These are phyloP conservation scores for Suhomyces yuchorum DNA, from an alignment of 1,139 yeast species.

Conservation along the genomic window DNA sequence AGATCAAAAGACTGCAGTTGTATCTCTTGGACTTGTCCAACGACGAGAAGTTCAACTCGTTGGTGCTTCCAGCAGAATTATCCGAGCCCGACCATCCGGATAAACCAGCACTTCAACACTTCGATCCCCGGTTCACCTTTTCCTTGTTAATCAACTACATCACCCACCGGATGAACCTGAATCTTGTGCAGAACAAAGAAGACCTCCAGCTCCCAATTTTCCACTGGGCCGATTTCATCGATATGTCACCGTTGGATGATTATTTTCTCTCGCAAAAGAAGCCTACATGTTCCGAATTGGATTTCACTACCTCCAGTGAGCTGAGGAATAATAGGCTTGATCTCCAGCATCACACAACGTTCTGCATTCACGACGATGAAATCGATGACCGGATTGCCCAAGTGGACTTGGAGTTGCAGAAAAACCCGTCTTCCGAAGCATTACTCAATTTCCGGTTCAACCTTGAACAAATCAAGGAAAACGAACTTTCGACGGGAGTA, in stretches of 20 bases:
- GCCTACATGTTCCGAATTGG: conserved; percentile 26
- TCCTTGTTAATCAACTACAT: conserved; percentile 29
- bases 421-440: neutral
- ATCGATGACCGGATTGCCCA: conserved; percentile 16
- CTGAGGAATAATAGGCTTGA: conserved; percentile 23
- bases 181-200: neutral
- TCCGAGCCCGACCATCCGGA: conserved; percentile 12
- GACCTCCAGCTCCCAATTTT: conserved; percentile 27
- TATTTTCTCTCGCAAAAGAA: conserved; percentile 21
- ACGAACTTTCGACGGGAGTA: conserved; percentile 32
- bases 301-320: conserved; percentile 21
- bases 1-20: conserved; percentile 2
- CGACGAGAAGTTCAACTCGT: conserved; percentile 11
- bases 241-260: conserved; percentile 29
- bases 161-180: conserved; percentile 1
- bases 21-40: conserved; percentile 11
- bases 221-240: conserved; percentile 43
- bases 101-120: conserved; percentile 23
- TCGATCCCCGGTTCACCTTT: conserved; percentile 39
- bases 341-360: conserved; percentile 21
- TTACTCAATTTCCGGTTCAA: conserved; percentile 8
- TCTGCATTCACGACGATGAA: conserved; percentile 33
- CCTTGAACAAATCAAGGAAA: conserved; percentile 9
- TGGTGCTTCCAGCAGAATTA: conserved; percentile 13
- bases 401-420: neutral